phyloP scores from a whole-genome alignment of 2,329 filamentous ascomycete genomes.

The Aspergillus glaucus region DNA sequence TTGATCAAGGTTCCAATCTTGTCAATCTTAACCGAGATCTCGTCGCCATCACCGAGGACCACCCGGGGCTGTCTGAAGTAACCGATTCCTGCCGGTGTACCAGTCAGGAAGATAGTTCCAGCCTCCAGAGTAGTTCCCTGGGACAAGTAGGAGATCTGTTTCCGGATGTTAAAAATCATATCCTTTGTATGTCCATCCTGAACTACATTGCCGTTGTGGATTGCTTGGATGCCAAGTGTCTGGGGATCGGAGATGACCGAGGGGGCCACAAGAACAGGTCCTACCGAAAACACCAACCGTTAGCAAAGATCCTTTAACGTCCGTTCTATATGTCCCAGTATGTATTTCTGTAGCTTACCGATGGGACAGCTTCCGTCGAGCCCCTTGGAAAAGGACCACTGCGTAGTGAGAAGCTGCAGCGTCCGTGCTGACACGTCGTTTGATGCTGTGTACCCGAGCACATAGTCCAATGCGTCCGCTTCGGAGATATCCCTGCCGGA shows the following conservation, averaged over 20 bases:
- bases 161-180: constrained; percentile 32
- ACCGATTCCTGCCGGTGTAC: constrained; percentile 30
- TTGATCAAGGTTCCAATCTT: constrained; percentile 27
- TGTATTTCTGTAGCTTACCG: constrained; percentile 5
- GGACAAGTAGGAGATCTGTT: constrained; percentile 35
- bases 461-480: constrained; percentile 13
- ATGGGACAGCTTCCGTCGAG: constrained; percentile 21
- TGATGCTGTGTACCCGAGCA: neutral
- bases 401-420: constrained; percentile 11
- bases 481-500: constrained; percentile 15
- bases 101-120: constrained; percentile 20
- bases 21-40: constrained; percentile 23
- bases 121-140: constrained; percentile 25
- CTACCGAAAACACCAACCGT: constrained; percentile 1
- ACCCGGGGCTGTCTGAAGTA: constrained; percentile 18
- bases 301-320: neutral
- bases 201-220: constrained; percentile 35
- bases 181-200: constrained; percentile 39
- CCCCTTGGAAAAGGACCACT: constrained; percentile 21
- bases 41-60: constrained; percentile 21
- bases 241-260: constrained; percentile 24
- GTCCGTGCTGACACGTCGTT: constrained; percentile 2
- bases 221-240: constrained; percentile 26
- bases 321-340: neutral
- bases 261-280: constrained; percentile 20